phyloP scores from a whole-genome alignment of 83 land plant genomes.

The Picea abies region DNA sequence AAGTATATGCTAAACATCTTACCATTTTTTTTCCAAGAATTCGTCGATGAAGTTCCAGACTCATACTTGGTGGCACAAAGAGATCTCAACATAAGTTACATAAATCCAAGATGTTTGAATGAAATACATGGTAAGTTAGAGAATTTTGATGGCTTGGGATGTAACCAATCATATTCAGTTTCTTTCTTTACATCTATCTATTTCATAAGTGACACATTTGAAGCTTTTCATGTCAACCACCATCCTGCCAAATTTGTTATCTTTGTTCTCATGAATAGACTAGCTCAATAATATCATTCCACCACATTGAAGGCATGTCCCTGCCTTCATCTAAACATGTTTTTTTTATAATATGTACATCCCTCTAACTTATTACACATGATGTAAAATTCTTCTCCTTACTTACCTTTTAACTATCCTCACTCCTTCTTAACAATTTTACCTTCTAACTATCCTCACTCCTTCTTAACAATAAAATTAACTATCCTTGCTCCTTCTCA shows the following conservation, averaged over 20 bases:
- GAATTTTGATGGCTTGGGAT: neutral
- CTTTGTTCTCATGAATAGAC: neutral
- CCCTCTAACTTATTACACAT: no score
- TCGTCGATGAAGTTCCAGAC: neutral
- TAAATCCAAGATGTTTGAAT: no score
- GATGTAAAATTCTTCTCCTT: no score
- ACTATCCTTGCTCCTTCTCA: no score
- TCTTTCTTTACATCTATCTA: neutral
- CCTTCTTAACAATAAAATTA: no score
- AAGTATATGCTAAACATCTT: neutral
- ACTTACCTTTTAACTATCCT: no score
- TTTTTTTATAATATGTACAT: no score
- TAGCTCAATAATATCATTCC: neutral
- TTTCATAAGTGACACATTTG: neutral
- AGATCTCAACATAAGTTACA: no score
- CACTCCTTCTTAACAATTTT: no score
- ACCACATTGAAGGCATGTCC: neutral
- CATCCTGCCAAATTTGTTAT: neutral
- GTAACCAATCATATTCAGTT: neutral
- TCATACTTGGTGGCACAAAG: neutral
- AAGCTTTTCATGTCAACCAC: neutral
- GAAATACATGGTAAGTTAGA: no score
- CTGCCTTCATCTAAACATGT: neutral
- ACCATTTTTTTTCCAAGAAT: neutral
- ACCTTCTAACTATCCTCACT: no score